Evolutionary conservation across 371 early-diverging fungal species (phyloP), one percentile per base, ranked within the genome.

Genomic region (Synchytrium microbalum): DNA sequence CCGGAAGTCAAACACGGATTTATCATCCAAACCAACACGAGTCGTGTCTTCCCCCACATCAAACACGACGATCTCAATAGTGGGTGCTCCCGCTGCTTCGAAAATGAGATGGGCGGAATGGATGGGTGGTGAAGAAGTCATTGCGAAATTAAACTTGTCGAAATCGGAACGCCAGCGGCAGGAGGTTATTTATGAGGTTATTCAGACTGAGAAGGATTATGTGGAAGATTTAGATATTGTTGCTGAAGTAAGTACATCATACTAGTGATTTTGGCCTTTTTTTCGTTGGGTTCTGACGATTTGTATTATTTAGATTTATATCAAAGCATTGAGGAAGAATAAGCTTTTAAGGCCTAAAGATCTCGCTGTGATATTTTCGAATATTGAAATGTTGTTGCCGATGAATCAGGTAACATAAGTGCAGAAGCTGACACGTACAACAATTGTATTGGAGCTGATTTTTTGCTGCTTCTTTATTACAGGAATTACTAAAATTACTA

Each of bases 161-260:
- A 63, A 69, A 53, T 55, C 65, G 23, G 77, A 75, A 38, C 57
- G 76, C 2, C 71, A 81, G 64, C 73, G 84, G 51, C 88, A 88
- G 70, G 88, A 88, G 53, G 74, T 86, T 2, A 72, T 86, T n/a
- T 73, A 79, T 59, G 88, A 88, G 60, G 71, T 88, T 3, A 73
- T 83, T 24, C 31, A 67, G n/a, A 88, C 88, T 3, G 88, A 88
- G 59, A 70, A 71, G 32, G 77, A 78, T 8, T 88, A 84, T 68
- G 77, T 86, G 3, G 72, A 75, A 14, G 88, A 88, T 71, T 65
- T 87, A 33, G 73, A 76, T 28, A 64, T 80, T 26, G 75, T 84
- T n/a, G 71, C 80, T 38, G 77, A 83, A 59, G 87, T 86, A 72
- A 69, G 64, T 5, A 52, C 30, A 65, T 28, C 30, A 31, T 23